Conservation (phyloP, 2,329 filamentous ascomycete genomes). For the Beauveria sp. region DNA sequence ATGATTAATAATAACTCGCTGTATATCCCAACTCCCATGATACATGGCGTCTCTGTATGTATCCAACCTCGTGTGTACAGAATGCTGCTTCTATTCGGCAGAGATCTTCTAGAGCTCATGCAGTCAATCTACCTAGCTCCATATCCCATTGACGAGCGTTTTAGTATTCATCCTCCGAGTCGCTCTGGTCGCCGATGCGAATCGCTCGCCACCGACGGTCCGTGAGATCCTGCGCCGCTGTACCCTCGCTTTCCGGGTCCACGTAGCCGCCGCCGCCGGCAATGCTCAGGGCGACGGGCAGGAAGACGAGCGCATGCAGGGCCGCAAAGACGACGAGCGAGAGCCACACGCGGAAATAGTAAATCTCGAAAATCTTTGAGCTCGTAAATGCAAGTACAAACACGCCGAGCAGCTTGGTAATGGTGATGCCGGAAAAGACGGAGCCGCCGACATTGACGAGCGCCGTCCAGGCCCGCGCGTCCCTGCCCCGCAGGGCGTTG, state of each 20-base stretch:
- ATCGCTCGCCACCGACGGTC: conserved; percentile 70
- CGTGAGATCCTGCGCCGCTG: conserved; percentile 81
- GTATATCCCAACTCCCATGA: not conserved
- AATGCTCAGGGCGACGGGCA: conserved; percentile 82
- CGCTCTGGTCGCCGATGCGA: conserved; percentile 65
- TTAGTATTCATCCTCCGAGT: conserved; percentile 61
- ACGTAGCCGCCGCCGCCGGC: conserved; percentile 82
- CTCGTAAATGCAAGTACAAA: conserved; percentile 87
- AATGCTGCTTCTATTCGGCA: too few species aligned
- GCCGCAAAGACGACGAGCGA: conserved; percentile 85
- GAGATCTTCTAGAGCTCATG: not conserved
- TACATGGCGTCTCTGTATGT: not conserved
- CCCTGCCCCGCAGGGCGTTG: conserved; percentile 68
- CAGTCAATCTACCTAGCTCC: not conserved
- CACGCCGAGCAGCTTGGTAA: conserved; percentile 91
- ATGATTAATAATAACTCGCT: conserved; percentile 1
- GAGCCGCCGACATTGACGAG: conserved; percentile 91
- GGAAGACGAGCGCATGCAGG: conserved; percentile 79
- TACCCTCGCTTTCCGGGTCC: conserved; percentile 79
- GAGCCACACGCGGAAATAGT: conserved; percentile 97
- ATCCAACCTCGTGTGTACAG: not conserved
- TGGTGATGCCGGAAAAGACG: conserved; percentile 91
- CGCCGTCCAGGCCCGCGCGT: conserved; percentile 85
- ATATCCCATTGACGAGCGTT: not conserved
- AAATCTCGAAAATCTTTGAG: conserved; percentile 98